Base-by-base conservation (phyloP, 768 basidiomycete species). In the Melanogaster broomeanus region DNA sequence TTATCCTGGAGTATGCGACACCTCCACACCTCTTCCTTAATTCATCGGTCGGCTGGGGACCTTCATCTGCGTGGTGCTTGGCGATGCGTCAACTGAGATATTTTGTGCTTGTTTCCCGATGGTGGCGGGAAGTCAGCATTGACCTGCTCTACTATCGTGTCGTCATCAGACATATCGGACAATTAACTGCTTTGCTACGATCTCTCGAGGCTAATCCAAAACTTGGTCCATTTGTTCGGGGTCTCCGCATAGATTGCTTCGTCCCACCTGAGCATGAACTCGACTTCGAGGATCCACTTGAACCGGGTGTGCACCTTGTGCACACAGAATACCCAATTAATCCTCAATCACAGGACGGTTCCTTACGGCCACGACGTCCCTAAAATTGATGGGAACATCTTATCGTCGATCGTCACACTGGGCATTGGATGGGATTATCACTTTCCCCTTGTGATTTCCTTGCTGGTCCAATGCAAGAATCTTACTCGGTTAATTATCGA, bases 151-250 rank as follows among this genome's bases (percentile, higher is more conserved):
- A n/a, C n/a, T n/a, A n/a, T n/a, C n/a, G 8, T 27, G 25, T 8
- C 8, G 25, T 8, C n/a, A n/a, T 72, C 30, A 63, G 58, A 7
- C 56, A 53, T 4, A 45, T 61, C n/a, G 58, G 54, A 21, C 64
- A 71, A 42, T 49, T 69, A 3, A 43, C 53, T 18, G 55, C 53
- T 6, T 55, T 69, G 9, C 56, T 59, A 13, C 39, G 44, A 18
- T 58, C 66, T 1, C 53, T 70, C 4, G 52, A 59, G 37, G 43
- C 16, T 11, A 51, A 44, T 11, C 18, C 39, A 24, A 37, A 18
- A 3, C 45, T 59, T 3, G 53, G 56, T 1, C 13, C 34, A 8
- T 45, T 61, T 18, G 52, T 61, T 4, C 40, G 21, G 21, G 11
- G 6, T 13, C 18, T 41, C 24, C 18, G 24, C 6, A 24, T 41